A percentile compares a stretch with the other conserved stretches of the same genome.
phyloP scores from a whole-genome alignment of 2,329 filamentous ascomycete genomes.

The Arthrinium phaeospermum region DNA sequence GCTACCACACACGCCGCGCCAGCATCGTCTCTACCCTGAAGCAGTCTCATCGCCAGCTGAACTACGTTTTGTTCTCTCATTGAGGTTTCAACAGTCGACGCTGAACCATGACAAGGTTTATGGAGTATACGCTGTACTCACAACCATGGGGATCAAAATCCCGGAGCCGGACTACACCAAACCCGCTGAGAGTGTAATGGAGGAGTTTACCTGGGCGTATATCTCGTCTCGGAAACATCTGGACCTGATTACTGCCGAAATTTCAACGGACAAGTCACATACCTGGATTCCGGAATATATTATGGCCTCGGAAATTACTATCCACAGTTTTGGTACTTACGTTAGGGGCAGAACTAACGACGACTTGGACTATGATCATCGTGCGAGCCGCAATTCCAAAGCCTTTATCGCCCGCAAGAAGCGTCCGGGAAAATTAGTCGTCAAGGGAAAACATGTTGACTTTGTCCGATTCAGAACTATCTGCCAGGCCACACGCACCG shows the following conservation, averaged over 20 bases:
- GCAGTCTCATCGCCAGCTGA: not conserved
- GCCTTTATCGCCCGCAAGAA: not conserved
- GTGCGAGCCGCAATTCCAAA: not conserved
- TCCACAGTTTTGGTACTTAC: not conserved
- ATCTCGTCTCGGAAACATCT: not conserved
- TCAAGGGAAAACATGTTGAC: not conserved
- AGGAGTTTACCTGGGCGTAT: not conserved
- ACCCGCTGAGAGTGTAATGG: not conserved
- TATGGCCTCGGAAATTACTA: not conserved
- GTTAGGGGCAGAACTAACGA: not conserved
- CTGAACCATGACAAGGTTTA: not conserved
- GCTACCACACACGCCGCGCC: rapidly evolving
- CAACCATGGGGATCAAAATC: not conserved
- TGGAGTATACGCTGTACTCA: not conserved
- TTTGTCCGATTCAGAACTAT: not conserved
- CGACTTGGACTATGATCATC: not conserved
- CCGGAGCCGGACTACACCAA: not conserved
- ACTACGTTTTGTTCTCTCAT: not conserved
- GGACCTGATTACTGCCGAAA: not conserved
- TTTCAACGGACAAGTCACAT: not conserved
- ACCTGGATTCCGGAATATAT: not conserved
- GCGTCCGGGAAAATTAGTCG: not conserved
- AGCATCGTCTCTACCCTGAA: not conserved
- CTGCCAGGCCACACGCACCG: not conserved
- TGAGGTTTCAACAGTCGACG: not conserved